phyloP scores from a whole-genome alignment of 139 green algal genomes.

The Mesostigma viride region DNA sequence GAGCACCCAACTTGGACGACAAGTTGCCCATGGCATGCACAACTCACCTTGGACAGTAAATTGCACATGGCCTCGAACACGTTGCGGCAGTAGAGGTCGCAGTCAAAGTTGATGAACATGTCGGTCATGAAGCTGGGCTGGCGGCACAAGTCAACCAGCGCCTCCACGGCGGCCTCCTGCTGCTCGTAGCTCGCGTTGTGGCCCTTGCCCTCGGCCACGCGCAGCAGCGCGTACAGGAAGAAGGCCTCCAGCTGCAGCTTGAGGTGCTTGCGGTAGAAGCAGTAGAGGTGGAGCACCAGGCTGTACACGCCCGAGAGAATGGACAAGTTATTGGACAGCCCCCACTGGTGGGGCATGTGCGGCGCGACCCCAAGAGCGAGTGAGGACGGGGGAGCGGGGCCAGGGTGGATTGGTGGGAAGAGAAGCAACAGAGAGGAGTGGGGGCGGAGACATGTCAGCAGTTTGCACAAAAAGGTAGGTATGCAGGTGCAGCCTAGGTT shows the following conservation, averaged over 20 bases:
- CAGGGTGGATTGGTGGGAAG: no score
- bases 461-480: no score
- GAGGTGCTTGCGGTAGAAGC: slow-evolving; percentile 50
- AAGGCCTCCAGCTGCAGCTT: slow-evolving; percentile 79
- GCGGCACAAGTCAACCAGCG: slow-evolving; percentile 76
- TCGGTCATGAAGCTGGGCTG: slow-evolving; percentile 73
- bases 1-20: no score
- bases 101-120: slow-evolving; percentile 85
- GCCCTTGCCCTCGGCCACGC: slow-evolving; percentile 61
- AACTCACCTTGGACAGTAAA: slow-evolving; percentile 24
- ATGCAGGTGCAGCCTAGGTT: no score
- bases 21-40: no score
- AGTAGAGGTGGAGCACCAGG: slow-evolving; percentile 50
- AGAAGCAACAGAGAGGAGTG: no score
- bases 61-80: slow-evolving; percentile 51
- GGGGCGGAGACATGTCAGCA: no score
- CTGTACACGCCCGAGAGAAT: slow-evolving; percentile 40
- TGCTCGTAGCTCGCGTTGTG: slow-evolving; percentile 19
- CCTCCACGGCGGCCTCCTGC: slow-evolving; percentile 75
- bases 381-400: no score
- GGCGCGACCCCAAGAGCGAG: no score
- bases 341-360: no score
- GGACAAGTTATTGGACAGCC: slow-evolving; percentile 28
- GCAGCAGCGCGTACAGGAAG: slow-evolving; percentile 60
- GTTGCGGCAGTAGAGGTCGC: slow-evolving; percentile 57